phyloP scores from a whole-genome alignment of 192 early-diverging fungal species.

The Gryganskiella cystojenkinii region DNA sequence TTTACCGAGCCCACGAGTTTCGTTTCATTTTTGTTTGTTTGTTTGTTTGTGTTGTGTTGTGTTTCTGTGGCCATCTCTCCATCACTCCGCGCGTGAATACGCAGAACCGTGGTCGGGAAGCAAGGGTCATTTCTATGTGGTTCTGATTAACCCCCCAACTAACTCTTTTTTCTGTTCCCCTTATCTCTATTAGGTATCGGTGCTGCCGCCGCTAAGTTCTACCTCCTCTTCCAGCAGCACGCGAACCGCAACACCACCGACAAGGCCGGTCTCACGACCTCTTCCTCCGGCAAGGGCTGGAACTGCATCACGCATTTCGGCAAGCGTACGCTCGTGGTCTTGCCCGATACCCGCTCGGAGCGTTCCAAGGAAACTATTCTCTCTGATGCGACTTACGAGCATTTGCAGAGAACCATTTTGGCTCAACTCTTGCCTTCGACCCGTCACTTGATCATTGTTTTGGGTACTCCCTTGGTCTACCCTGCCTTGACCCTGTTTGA shows the following conservation, averaged over 20 bases:
- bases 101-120: no score
- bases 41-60: neutral
- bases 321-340: conserved; percentile 42
- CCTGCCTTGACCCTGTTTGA: conserved; percentile 80
- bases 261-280: conserved; percentile 62
- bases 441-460: conserved; percentile 75
- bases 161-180: neutral
- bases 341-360: conserved; percentile 81
- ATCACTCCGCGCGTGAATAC: no score
- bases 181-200: conserved; percentile 56
- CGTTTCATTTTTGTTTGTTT: neutral
- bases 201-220: conserved; percentile 78
- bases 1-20: conserved; percentile 8
- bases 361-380: conserved; percentile 73
- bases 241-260: conserved; percentile 65
- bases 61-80: no score
- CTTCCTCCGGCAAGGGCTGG: conserved; percentile 36
- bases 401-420: conserved; percentile 67
- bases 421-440: conserved; percentile 61
- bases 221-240: conserved; percentile 89
- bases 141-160: neutral
- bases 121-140: no score
- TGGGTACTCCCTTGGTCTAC: conserved; percentile 84
- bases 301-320: conserved; percentile 45
- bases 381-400: conserved; percentile 67